Evolutionary conservation across 2,329 filamentous ascomycete genomes (phyloP).

Genomic region (Apiospora aurea): DNA sequence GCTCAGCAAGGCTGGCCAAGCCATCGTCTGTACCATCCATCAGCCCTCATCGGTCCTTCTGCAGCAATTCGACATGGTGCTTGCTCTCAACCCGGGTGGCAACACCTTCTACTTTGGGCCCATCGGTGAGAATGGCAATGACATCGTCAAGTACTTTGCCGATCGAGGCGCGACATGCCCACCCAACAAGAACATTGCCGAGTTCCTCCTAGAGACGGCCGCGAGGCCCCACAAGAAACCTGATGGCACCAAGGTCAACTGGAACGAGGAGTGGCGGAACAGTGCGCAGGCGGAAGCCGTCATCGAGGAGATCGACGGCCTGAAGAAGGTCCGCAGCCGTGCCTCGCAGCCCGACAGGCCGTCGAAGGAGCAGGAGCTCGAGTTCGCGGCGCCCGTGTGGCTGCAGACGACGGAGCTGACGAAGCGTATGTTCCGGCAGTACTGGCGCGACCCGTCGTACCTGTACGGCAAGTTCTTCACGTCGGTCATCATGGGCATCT

Average conservation of each 20-base stretch:
- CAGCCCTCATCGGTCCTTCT: slow-evolving; percentile 74
- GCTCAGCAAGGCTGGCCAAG: slow-evolving; percentile 67
- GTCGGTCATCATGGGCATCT: slow-evolving; percentile 74
- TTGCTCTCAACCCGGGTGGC: slow-evolving; percentile 72
- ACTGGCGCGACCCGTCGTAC: slow-evolving; percentile 80
- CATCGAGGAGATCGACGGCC: slow-evolving; percentile 68
- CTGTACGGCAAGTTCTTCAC: slow-evolving; percentile 80
- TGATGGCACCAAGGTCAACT: slow-evolving; percentile 60
- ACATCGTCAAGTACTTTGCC: slow-evolving; percentile 72
- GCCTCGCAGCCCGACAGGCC: slow-evolving; percentile 28
- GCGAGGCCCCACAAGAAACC: slow-evolving; percentile 44
- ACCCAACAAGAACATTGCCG: slow-evolving; percentile 57
- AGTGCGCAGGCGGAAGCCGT: slow-evolving; percentile 67
- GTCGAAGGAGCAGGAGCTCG: slow-evolving; percentile 57
- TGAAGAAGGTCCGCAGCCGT: slow-evolving; percentile 50
- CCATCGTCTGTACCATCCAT: slow-evolving; percentile 78
- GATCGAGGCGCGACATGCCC: slow-evolving; percentile 71
- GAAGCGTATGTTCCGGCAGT: slow-evolving; percentile 73
- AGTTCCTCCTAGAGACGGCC: slow-evolving; percentile 57
- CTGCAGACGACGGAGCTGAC: slow-evolving; percentile 72
- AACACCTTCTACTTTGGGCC: slow-evolving; percentile 78
- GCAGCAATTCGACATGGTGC: slow-evolving; percentile 76
- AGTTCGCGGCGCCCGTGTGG: slow-evolving; percentile 71
- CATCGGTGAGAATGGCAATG: slow-evolving; percentile 70
- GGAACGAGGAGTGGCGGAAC: slow-evolving; percentile 77